phyloP scores from a whole-genome alignment of 2,329 filamentous ascomycete genomes.

The Fusarium sp. region DNA sequence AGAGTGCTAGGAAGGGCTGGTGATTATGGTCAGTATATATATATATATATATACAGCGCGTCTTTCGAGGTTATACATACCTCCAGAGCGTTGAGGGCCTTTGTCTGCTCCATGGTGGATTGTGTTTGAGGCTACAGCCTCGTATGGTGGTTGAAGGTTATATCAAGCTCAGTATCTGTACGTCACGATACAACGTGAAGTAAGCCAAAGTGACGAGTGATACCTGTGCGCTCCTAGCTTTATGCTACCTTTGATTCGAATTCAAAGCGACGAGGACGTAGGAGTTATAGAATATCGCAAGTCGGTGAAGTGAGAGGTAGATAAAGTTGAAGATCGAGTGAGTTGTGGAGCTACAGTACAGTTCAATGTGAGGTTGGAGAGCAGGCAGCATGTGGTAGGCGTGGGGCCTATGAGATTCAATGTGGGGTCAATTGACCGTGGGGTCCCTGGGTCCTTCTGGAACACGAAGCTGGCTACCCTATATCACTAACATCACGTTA shows the following conservation, averaged over 20 bases:
- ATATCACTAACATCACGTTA: neutral
- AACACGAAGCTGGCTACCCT: conserved; percentile 14
- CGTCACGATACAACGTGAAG: conserved; percentile 8
- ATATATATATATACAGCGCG: too few species aligned
- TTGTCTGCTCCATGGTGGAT: conserved; percentile 77
- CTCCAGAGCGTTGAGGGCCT: conserved; percentile 74
- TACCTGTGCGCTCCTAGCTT: neutral
- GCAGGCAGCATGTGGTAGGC: conserved; percentile 42
- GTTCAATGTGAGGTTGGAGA: conserved; percentile 46
- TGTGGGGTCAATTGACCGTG: conserved; percentile 27
- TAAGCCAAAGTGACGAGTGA: neutral
- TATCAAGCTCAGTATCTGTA: conserved; percentile 7
- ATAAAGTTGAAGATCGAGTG: conserved; percentile 28
- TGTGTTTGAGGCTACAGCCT: conserved; percentile 45
- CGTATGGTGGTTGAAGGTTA: conserved; percentile 20
- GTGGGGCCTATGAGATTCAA: conserved; percentile 37
- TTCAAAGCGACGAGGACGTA: neutral
- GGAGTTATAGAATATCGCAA: conserved; percentile 2
- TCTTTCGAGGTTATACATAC: conserved; percentile 52
- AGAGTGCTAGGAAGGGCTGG: conserved; percentile 90
- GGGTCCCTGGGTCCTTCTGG: neutral
- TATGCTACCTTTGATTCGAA: neutral
- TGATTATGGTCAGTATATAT: conserved; percentile 37
- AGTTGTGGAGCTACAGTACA: conserved; percentile 24
- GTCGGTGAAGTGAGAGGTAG: conserved; percentile 11